Percentiles rank a stretch among this genome's conserved stretches.
phyloP scores from a whole-genome alignment of 306 rosid genomes.

The Geum urbanum region DNA sequence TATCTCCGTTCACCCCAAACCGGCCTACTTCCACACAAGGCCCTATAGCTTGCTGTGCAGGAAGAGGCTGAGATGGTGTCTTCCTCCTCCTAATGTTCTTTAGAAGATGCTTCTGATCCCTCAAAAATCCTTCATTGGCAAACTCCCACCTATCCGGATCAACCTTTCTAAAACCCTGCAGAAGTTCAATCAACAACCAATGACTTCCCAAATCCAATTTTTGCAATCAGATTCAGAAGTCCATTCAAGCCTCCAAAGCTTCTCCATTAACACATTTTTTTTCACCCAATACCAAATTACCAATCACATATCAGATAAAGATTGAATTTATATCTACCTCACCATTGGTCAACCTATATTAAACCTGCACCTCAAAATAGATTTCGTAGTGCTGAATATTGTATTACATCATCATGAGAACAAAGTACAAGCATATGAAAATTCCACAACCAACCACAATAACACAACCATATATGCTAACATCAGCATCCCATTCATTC shows the following conservation, averaged over 20 bases:
- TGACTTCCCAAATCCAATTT: conserved; percentile 13
- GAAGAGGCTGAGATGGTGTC: conserved; percentile 42
- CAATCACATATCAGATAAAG: conserved; percentile 1
- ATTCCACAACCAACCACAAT: too few relatives aligned
- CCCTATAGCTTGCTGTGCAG: conserved; percentile 41
- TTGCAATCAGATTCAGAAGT: conserved; percentile 10
- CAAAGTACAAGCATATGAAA: background rate
- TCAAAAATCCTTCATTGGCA: conserved; percentile 69
- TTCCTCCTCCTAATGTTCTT: conserved; percentile 63
- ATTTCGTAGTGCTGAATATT: background rate
- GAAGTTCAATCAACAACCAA: conserved; percentile 22
- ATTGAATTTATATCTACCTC: background rate
- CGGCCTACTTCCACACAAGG: conserved; percentile 44
- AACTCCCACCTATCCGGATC: conserved; percentile 86
- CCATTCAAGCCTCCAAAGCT: background rate
- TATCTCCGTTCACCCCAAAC: conserved; percentile 49
- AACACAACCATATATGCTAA: too few relatives aligned
- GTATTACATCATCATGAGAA: background rate
- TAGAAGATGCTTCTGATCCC: conserved; percentile 62
- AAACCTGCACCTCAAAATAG: background rate
- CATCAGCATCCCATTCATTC: too few relatives aligned
- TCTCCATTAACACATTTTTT: conserved; percentile 4
- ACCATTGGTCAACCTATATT: conserved; percentile 1
- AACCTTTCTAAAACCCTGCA: conserved; percentile 81
- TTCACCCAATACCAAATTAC: conserved; percentile 1